Conservation (phyloP, 306 rosid species). For the Vachellia collinsii region DNA sequence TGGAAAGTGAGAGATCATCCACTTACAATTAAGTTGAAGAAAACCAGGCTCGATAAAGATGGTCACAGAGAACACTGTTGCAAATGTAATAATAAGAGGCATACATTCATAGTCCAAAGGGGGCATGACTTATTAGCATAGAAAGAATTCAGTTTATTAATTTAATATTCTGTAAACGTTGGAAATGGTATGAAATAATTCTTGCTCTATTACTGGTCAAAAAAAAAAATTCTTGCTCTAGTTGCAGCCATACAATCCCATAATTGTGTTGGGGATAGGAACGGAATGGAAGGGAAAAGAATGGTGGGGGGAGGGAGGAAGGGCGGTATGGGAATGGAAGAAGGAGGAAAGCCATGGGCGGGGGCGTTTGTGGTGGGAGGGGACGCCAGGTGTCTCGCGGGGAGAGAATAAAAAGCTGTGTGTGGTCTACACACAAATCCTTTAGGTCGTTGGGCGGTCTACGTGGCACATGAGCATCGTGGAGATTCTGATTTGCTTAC, state of each 20-base stretch:
- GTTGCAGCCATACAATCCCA: no score
- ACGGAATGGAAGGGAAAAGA: no score
- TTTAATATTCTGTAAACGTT: not conserved
- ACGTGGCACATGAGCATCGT: slow-evolving; percentile 15
- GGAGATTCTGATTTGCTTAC: slow-evolving; percentile 53
- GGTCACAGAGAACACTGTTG: not conserved
- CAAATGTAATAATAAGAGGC: not conserved
- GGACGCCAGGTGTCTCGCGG: slow-evolving; percentile 60
- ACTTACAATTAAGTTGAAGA: not conserved
- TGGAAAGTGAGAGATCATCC: not conserved
- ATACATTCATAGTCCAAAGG: not conserved
- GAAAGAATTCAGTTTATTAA: not conserved
- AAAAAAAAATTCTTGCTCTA: no score
- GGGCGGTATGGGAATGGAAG: slow-evolving; percentile 14
- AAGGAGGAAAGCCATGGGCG: slow-evolving; percentile 14
- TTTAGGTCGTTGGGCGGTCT: slow-evolving; percentile 3
- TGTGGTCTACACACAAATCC: slow-evolving; percentile 35
- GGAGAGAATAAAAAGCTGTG: slow-evolving; percentile 46
- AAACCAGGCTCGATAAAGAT: not conserved
- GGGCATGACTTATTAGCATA: not conserved
- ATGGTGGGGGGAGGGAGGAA: no score
- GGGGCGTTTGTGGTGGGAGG: slow-evolving; percentile 49
- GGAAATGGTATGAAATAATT: no score
- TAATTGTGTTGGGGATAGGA: no score
- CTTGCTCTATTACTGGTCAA: no score